Conservation (phyloP, 2,329 filamentous ascomycete genomes). For the Fusarium vanettenii region DNA sequence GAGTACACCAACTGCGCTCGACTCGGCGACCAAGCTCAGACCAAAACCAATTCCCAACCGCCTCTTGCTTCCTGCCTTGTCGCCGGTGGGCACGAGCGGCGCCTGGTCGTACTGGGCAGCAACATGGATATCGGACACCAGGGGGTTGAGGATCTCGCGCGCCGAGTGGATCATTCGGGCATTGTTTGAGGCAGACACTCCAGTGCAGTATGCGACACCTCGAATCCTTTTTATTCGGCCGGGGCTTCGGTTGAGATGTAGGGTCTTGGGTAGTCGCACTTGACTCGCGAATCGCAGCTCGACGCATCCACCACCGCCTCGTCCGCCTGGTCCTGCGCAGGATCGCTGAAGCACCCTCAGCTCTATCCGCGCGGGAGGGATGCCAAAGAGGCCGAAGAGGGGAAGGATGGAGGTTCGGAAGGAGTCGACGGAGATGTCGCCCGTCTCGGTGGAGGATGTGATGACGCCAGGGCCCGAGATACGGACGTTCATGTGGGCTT, state of each 20-base stretch:
- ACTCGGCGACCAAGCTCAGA: constrained; percentile 89
- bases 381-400: constrained; percentile 90
- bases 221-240: constrained; percentile 89
- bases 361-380: constrained; percentile 82
- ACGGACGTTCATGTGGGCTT: constrained; percentile 88
- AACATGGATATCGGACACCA: constrained; percentile 91
- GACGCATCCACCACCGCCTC: constrained; percentile 90
- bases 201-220: constrained; percentile 93
- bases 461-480: constrained; percentile 94
- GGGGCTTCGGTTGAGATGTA: constrained; percentile 85
- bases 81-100: constrained; percentile 65
- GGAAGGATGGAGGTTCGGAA: constrained; percentile 94
- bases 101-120: constrained; percentile 81
- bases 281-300: constrained; percentile 94
- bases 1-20: constrained; percentile 80
- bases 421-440: constrained; percentile 91
- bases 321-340: constrained; percentile 79
- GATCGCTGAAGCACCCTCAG: constrained; percentile 83
- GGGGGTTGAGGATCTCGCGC: constrained; percentile 84
- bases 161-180: constrained; percentile 94
- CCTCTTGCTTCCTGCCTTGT: constrained; percentile 66
- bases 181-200: constrained; percentile 93
- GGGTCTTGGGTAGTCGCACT: constrained; percentile 90
- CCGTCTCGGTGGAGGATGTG: constrained; percentile 83
- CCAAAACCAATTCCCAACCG: constrained; percentile 92